phyloP scores from a whole-genome alignment of 2,329 filamentous ascomycete species.

The Fusarium globosum region DNA sequence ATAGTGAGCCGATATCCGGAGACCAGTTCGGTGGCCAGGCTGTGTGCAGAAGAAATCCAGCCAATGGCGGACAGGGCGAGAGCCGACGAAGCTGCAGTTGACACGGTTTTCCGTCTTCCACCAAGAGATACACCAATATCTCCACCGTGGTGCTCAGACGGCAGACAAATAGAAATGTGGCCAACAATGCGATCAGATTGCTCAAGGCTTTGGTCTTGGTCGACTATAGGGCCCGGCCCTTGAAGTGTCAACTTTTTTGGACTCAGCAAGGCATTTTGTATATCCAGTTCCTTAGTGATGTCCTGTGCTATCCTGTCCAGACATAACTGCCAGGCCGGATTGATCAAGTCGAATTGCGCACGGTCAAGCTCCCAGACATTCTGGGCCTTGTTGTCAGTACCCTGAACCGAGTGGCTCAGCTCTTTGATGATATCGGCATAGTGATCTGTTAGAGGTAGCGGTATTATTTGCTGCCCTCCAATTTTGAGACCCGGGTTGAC shows the following conservation, averaged over 20 bases:
- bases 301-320: background rate
- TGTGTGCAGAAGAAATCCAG: conserved; percentile 11
- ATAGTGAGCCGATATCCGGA: conserved; percentile 25
- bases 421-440: conserved; percentile 16
- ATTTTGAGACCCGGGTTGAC: conserved; percentile 27
- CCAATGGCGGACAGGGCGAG: conserved; percentile 21
- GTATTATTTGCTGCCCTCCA: background rate
- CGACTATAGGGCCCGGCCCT: conserved; percentile 1
- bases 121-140: conserved; percentile 19
- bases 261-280: background rate
- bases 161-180: conserved; percentile 19
- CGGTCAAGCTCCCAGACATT: conserved; percentile 26
- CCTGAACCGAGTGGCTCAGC: background rate
- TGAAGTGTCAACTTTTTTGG: conserved; percentile 15
- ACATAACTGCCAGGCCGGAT: conserved; percentile 17
- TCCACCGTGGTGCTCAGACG: conserved; percentile 21
- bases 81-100: conserved; percentile 6
- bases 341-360: conserved; percentile 21
- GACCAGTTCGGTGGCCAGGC: conserved; percentile 4
- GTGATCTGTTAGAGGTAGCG: conserved; percentile 19
- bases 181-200: background rate
- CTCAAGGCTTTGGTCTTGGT: background rate
- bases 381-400: background rate
- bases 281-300: background rate
- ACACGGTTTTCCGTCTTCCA: background rate